Conservation (phyloP, 1,139 yeast genomes). For the Saccharomycopsis phalli region DNA sequence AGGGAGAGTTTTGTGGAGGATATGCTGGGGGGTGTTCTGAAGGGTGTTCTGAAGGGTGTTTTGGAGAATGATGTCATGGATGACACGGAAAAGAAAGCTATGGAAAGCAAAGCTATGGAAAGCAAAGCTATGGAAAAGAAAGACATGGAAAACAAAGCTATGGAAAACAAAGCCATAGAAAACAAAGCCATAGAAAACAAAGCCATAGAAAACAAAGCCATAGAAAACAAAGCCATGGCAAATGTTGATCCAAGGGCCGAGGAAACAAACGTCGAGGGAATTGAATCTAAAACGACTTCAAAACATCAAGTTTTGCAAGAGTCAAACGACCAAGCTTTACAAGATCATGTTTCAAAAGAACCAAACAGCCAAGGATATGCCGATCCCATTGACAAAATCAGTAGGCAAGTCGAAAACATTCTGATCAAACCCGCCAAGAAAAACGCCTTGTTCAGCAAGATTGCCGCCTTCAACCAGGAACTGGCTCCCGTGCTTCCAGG, state of each 20-base stretch:
- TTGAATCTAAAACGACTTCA: background rate
- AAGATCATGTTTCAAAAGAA: no score
- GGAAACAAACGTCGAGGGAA: background rate
- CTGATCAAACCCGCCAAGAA: conserved; percentile 7
- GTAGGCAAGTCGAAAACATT: background rate
- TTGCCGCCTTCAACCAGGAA: conserved; percentile 35
- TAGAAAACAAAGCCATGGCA: conserved; percentile 5
- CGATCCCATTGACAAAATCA: conserved; percentile 1
- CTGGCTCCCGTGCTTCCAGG: conserved; percentile 33
- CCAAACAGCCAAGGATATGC: conserved; percentile 15
- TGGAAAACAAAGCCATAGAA: background rate
- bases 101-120: conserved; percentile 9
- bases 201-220: conserved; percentile 15
- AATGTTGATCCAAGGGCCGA: background rate
- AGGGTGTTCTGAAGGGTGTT: background rate
- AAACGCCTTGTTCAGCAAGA: conserved; percentile 32
- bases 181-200: conserved; percentile 5
- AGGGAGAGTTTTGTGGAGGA: conserved; percentile 14
- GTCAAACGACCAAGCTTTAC: no score
- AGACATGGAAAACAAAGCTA: background rate
- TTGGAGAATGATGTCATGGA: background rate
- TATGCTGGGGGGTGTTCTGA: conserved; percentile 7
- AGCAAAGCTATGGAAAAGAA: conserved; percentile 15
- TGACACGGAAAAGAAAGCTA: background rate
- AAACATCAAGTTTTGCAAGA: background rate